Evolutionary conservation across 2,329 filamentous ascomycete genomes (phyloP), one percentile per base, ranked within the genome.

Genomic region (Botrytis aclada): DNA sequence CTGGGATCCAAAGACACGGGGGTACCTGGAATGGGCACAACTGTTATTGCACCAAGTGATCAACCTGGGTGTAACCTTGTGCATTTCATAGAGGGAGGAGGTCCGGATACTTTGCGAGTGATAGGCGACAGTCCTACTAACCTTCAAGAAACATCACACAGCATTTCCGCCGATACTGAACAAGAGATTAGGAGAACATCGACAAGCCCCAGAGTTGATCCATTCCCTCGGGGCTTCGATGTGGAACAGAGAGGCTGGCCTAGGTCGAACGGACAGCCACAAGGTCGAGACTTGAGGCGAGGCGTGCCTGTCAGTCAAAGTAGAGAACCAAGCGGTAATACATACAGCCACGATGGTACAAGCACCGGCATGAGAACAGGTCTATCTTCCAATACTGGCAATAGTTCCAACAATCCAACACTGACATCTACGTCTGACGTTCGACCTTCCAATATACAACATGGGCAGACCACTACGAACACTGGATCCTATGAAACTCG

Each of bases 351-450:
- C 22, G 43, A 81, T 32, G 84, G 85, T n/a, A 80, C 80, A 60
- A 83, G 81, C 70, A 85, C 82, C 25, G 82, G 81, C 34, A 75
- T 70, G 12, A 78, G 79, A 39, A 66, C 74, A 1, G 75, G 77
- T 22, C 67, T 76, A 14, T 80, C 78, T 43, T 77, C 78, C 37
- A 77, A 77, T 51, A 77, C 77, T 1, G 20, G 54, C 29, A 58
- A 70, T 47, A 66, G 67, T 65, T 89, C 88, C 4, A 87, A 84
- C 74, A 82, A 86, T n/a, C 87, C 85, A 34, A 90, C 88, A 18
- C 88, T 88, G 4, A 89, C 87, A 77, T 90, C 88, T 6, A 82
- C 82, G 10, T 86, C 85, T 2, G 85, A 87, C n/a, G 79, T 76
- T 7, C 75, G 76, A 18, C 60, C 60, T 34, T 25, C 76, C 1